These are phyloP conservation scores for Pythium dissimile DNA, from an alignment of 352 stramenopile genomes.

Conservation along the genomic window DNA sequence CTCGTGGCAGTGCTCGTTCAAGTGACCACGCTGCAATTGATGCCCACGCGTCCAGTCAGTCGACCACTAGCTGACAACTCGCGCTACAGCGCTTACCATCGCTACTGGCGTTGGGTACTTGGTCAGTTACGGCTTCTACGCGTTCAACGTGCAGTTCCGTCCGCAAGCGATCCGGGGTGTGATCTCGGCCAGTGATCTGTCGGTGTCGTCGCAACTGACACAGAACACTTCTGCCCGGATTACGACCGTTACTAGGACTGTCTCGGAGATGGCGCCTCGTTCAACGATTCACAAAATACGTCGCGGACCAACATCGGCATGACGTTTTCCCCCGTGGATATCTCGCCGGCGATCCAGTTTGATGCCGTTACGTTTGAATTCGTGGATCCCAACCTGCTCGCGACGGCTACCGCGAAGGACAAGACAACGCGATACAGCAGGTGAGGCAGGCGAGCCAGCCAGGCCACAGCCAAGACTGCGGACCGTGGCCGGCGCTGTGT, in stretches of 20 bases:
- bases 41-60: background rate
- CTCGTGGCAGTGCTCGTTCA: conserved; percentile 6
- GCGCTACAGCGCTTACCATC: background rate
- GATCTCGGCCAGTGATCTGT: background rate
- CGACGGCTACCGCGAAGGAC: background rate
- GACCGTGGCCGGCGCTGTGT: conserved; percentile 1
- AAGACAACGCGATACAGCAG: conserved; percentile 2
- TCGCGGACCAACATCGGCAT: background rate
- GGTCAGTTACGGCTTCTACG: conserved; percentile 8
- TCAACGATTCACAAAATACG: conserved; percentile 1
- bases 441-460: background rate
- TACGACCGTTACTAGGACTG: background rate
- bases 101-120: background rate
- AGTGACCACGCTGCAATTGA: background rate
- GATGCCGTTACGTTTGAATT: conserved; percentile 17
- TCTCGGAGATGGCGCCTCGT: background rate
- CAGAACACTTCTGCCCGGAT: background rate
- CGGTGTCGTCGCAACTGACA: background rate
- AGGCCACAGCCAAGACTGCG: background rate
- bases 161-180: background rate
- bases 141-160: conserved; percentile 15
- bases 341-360: conserved; percentile 12
- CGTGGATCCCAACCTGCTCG: conserved; percentile 10
- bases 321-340: background rate
- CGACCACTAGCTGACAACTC: background rate